Conservation (phyloP, 345 rosid genomes). For the Mangifera indica region DNA sequence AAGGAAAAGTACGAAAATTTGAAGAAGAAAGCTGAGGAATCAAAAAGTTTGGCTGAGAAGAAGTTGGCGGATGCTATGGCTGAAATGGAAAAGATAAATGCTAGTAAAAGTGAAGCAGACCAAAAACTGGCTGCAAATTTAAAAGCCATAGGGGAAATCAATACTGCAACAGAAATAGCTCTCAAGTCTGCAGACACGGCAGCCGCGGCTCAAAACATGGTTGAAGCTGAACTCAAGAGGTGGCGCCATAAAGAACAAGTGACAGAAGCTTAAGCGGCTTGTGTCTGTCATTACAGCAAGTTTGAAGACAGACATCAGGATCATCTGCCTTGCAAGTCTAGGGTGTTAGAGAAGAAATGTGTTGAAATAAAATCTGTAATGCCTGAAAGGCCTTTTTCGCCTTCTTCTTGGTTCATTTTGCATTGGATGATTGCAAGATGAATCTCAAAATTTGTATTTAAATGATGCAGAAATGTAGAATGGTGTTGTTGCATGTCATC, state of each 20-base stretch:
- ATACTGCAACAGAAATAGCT: slow-evolving; percentile 69
- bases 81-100: slow-evolving; percentile 48
- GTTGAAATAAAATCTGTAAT: not conserved
- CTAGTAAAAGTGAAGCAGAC: slow-evolving; percentile 42
- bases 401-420: not conserved
- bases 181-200: slow-evolving; percentile 66
- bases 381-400: not conserved
- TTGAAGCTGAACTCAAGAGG: slow-evolving; percentile 62
- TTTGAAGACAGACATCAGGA: not conserved
- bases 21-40: slow-evolving; percentile 53
- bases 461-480: not conserved
- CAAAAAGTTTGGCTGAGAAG: slow-evolving; percentile 37
- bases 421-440: not conserved
- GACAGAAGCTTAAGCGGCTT: too few relatives aligned
- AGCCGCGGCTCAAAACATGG: slow-evolving; percentile 58
- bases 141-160: slow-evolving; percentile 61
- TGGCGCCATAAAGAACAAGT: too few relatives aligned
- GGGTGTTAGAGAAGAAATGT: not conserved
- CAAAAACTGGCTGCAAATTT: slow-evolving; percentile 44
- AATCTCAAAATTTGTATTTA: not conserved
- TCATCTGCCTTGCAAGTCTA: not conserved
- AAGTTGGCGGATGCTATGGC: slow-evolving; percentile 47
- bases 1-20: slow-evolving; percentile 51
- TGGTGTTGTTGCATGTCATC: too few relatives aligned
- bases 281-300: not conserved